phyloP scores from a whole-genome alignment of 768 basidiomycete genomes.

The Xerocomellus dryophilus region DNA sequence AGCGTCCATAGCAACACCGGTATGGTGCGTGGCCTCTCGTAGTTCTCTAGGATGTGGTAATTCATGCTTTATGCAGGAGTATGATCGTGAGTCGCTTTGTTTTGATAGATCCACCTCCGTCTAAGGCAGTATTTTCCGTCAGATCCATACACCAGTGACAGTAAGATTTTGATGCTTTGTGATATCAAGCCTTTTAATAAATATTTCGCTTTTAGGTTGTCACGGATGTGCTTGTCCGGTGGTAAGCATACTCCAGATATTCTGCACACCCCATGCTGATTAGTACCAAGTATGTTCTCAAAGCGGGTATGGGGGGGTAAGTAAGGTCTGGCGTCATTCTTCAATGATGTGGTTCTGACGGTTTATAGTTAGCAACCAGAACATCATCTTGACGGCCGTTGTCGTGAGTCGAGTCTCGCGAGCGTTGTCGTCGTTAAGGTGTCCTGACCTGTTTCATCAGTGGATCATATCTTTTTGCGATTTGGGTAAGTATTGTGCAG shows the following conservation, averaged over 20 bases:
- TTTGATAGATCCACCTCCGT: background rate
- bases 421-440: background rate
- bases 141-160: constrained; percentile 56
- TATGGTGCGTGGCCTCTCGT: constrained; percentile 39
- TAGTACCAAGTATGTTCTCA: constrained; percentile 42
- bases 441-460: constrained; percentile 24
- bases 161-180: constrained; percentile 32
- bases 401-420: constrained; percentile 40
- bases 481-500: constrained; percentile 37
- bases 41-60: background rate
- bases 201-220: constrained; percentile 36
- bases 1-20: constrained; percentile 38
- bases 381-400: constrained; percentile 39
- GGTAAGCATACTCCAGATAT: constrained; percentile 17
- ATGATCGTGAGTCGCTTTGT: constrained; percentile 40
- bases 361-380: constrained; percentile 43
- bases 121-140: background rate
- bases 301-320: constrained; percentile 48
- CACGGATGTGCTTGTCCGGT: constrained; percentile 49
- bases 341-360: constrained; percentile 10
- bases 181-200: background rate
- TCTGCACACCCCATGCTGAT: background rate
- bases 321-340: constrained; percentile 16
- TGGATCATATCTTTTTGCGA: constrained; percentile 42
- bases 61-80: constrained; percentile 37